Evolutionary conservation across 768 basidiomycete species (phyloP).

Genomic region (Royoungia palumana): DNA sequence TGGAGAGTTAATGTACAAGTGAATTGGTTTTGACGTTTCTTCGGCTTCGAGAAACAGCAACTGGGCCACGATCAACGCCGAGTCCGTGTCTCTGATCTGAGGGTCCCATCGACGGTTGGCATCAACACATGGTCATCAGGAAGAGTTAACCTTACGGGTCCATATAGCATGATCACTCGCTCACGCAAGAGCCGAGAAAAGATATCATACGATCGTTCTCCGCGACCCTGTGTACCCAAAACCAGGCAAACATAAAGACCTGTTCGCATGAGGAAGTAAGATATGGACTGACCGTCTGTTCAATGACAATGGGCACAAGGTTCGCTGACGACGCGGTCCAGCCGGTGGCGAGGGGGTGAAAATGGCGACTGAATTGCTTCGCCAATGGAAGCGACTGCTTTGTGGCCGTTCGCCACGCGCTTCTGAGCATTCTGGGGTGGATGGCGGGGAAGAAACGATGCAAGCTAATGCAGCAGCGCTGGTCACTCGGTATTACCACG

Average conservation of each 20-base stretch:
- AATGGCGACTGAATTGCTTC: conserved; percentile 36
- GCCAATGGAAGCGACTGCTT: conserved; percentile 12
- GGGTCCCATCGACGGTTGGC: conserved; percentile 9
- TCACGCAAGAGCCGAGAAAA: conserved; percentile 92
- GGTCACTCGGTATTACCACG: conserved; percentile 15
- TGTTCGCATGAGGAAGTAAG: conserved; percentile 5
- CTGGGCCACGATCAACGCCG: conserved; percentile 86
- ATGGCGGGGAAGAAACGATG: conserved; percentile 1
- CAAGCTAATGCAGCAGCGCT: background rate
- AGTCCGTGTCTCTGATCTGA: conserved; percentile 87
- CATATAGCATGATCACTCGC: conserved; percentile 93
- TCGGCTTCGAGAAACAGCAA: conserved; percentile 95
- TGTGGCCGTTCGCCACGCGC: conserved; percentile 23
- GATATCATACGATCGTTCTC: conserved; percentile 92
- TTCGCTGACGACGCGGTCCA: conserved; percentile 49
- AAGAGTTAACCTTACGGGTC: conserved; percentile 59
- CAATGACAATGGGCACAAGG: conserved; percentile 90
- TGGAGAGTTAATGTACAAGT: conserved; percentile 95
- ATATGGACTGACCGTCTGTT: conserved; percentile 67
- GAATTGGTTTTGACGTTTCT: conserved; percentile 90
- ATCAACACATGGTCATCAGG: conserved; percentile 9
- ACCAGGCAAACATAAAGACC: conserved; percentile 10
- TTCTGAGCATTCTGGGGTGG: conserved; percentile 27
- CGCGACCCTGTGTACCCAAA: conserved; percentile 56
- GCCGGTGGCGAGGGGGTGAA: conserved; percentile 52